These are phyloP conservation scores for Salix caprea DNA, from an alignment of 345 rosid species.

Conservation along the genomic window DNA sequence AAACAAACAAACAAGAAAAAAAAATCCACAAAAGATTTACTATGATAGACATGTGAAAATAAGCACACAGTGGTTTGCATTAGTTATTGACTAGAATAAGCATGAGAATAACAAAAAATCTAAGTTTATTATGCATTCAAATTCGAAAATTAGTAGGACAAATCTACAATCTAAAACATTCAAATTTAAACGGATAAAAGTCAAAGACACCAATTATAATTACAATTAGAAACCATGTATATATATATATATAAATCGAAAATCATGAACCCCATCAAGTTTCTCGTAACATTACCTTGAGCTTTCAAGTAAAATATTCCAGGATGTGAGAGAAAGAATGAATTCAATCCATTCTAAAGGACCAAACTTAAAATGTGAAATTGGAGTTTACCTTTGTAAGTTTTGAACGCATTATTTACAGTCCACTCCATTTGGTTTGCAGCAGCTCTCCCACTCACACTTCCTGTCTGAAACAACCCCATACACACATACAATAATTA, in stretches of 20 bases:
- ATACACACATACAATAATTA: background rate
- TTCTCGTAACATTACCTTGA: too few species aligned
- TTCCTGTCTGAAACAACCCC: conserved; percentile 17
- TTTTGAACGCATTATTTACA: conserved; percentile 67
- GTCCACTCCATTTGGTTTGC: conserved; percentile 73
- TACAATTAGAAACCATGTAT: too few species aligned
- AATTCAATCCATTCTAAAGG: background rate
- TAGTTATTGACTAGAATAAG: background rate
- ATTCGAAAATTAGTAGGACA: too few species aligned
- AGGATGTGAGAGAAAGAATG: background rate
- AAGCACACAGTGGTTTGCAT: background rate
- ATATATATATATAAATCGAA: too few species aligned
- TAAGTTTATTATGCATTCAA: background rate
- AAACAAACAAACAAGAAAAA: too few species aligned
- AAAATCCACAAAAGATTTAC: background rate
- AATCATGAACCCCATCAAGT: too few species aligned
- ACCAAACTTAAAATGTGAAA: background rate
- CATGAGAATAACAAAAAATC: background rate
- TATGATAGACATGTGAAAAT: background rate
- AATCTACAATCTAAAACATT: too few species aligned
- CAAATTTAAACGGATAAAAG: too few species aligned
- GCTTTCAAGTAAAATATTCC: too few species aligned
- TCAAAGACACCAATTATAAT: too few species aligned
- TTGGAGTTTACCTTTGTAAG: conserved; percentile 58
- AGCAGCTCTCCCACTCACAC: conserved; percentile 30